Evolutionary conservation across 495 filamentous ascomycete species (phyloP), one percentile per base, ranked within the genome.

Genomic region (Xylaria nigripes): DNA sequence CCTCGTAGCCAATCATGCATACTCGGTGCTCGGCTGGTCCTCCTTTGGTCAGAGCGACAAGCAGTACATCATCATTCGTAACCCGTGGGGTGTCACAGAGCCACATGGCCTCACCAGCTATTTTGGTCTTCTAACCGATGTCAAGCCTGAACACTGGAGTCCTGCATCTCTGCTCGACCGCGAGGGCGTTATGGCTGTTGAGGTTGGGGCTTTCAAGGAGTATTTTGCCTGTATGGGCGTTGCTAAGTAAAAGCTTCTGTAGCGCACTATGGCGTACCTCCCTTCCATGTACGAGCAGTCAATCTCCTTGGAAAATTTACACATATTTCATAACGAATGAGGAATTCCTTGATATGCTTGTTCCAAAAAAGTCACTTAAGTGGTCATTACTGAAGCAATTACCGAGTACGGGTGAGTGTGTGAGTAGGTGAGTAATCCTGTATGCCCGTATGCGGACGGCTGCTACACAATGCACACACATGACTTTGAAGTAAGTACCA

Each of bases 31-130:
- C 16, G 69, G 67, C 7, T 71, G 67, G 69, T 62, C 68, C 15
- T 62, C 50, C 56, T 59, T 58, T 47, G 61, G 64, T 54, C 64
- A 65, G 55, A 60, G 63, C 27, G 60, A 66, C 2, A 61, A 59
- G 50, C 66, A 69, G 57, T 70, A 69, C 60, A 56, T 70, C 42
- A 60, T 70, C 48, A 50, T 70, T 19, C 60, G 69, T 21, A 69
- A 71, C 61, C 69, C 67, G 15, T 71, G 69, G 69, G 67, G 69
- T 29, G 58, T 67, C 19, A 64, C 67, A 9, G 67, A 68, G 59
- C 60, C 62, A 16, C 52, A 60, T 19, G 68, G 63, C 34, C 40
- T 63, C 15, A 68, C 62, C 7, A 61, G 48, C 41, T 66, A 65
- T 45, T 59, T 60, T 0, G 69, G 65, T 10, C 36, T 71, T 23